Percentiles rank a stretch among this genome's conserved stretches.
Evolutionary conservation across 2,329 filamentous ascomycete genomes (phyloP).

Genomic region (Myriosclerotinia curreyana): DNA sequence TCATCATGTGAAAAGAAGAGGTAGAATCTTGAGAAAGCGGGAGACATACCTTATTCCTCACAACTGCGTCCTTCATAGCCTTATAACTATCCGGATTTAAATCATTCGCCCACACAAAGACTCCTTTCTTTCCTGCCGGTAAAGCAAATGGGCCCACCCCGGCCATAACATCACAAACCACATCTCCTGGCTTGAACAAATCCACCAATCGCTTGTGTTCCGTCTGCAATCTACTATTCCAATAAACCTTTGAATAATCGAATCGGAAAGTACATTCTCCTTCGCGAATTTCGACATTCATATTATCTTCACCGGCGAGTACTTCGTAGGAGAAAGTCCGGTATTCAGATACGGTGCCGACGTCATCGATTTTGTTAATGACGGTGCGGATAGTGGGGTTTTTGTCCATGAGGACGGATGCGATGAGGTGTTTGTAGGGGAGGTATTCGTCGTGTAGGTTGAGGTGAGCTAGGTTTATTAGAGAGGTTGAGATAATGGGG

Average conservation of each 20-base stretch:
- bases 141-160: slow-evolving; percentile 94
- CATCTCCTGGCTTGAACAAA: slow-evolving; percentile 77
- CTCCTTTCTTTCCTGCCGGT: slow-evolving; percentile 82
- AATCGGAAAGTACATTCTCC: slow-evolving; percentile 85
- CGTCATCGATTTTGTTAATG: slow-evolving; percentile 92
- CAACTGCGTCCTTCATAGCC: slow-evolving; percentile 66
- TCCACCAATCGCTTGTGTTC: slow-evolving; percentile 81
- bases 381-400: slow-evolving; percentile 79
- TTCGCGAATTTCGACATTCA: slow-evolving; percentile 80
- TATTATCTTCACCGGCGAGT: slow-evolving; percentile 73
- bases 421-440: slow-evolving; percentile 83
- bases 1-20: slow-evolving; percentile 23
- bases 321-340: slow-evolving; percentile 93
- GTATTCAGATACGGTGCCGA: slow-evolving; percentile 81
- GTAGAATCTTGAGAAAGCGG: not conserved
- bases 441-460: slow-evolving; percentile 82
- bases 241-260: slow-evolving; percentile 96
- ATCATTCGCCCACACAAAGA: slow-evolving; percentile 96
- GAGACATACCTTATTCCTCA: slow-evolving; percentile 69
- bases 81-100: slow-evolving; percentile 86
- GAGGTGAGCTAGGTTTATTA: slow-evolving; percentile 63
- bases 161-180: slow-evolving; percentile 95
- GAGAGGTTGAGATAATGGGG: not conserved
- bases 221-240: slow-evolving; percentile 87
- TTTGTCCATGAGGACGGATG: slow-evolving; percentile 84